Percentiles rank a stretch among this genome's conserved stretches.
Conservation (phyloP, 768 basidiomycete species). For the Rhodosporidiobolus odoratus region DNA sequence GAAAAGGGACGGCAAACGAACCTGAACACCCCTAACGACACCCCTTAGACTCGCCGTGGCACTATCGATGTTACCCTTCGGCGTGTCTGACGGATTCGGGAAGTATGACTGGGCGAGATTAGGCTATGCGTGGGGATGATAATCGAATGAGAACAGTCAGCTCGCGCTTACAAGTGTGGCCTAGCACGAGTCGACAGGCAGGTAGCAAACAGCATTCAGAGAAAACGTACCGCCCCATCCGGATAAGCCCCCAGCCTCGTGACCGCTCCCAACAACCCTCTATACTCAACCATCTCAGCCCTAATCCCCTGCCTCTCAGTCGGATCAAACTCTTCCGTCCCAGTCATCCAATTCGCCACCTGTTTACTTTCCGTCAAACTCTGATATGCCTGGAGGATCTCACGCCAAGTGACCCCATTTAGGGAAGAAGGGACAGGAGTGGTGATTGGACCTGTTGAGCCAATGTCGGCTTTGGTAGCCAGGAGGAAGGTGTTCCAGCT, state of each 20-base stretch:
- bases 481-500: slow-evolving; percentile 45
- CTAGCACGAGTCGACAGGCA: not conserved
- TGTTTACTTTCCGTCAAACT: slow-evolving; percentile 72
- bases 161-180: not conserved
- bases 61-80: slow-evolving; percentile 68
- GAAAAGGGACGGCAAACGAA: slow-evolving; percentile 43
- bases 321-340: slow-evolving; percentile 8
- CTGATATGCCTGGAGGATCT: slow-evolving; percentile 72
- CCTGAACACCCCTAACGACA: slow-evolving; percentile 78
- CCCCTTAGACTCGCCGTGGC: slow-evolving; percentile 79
- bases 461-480: slow-evolving; percentile 43
- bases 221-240: slow-evolving; percentile 64
- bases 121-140: slow-evolving; percentile 53
- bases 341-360: slow-evolving; percentile 63
- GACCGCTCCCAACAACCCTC: slow-evolving; percentile 67
- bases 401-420: slow-evolving; percentile 65
- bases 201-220: not conserved
- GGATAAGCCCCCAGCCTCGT: slow-evolving; percentile 77
- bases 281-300: slow-evolving; percentile 49
- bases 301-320: slow-evolving; percentile 1
- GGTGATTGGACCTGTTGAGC: slow-evolving; percentile 20
- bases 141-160: slow-evolving; percentile 28
- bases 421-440: not conserved
- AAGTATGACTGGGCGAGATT: slow-evolving; percentile 72
- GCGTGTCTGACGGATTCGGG: slow-evolving; percentile 72